A percentile compares a stretch with the other conserved stretches of the same genome.
These are phyloP conservation scores for Amanita exitialis DNA, from an alignment of 768 basidiomycete genomes.

Conservation along the genomic window DNA sequence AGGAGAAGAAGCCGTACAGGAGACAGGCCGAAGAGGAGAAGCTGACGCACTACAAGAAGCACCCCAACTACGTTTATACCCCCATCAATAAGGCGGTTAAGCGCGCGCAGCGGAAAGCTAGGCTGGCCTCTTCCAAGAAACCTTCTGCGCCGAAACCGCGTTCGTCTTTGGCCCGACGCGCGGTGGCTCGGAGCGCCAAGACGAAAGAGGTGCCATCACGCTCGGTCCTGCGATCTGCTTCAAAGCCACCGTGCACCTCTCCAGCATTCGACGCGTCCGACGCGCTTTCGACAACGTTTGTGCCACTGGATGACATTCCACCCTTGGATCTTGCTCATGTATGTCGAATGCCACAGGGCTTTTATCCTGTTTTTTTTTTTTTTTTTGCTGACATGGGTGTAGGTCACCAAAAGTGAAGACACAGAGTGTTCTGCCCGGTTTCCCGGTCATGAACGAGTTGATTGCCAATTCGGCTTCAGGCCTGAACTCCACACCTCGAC, in stretches of 20 bases:
- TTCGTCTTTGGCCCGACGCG: neutral
- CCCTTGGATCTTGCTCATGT: neutral
- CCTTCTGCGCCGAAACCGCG: neutral
- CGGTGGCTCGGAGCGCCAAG: neutral
- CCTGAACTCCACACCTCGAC: neutral
- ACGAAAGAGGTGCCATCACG: no score
- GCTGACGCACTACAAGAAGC: constrained; percentile 1
- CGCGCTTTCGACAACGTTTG: neutral
- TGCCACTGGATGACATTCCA: neutral
- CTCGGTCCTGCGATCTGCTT: neutral
- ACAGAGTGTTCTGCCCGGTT: neutral
- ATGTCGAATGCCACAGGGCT: neutral
- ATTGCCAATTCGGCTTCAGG: neutral
- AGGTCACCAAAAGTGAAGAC: neutral
- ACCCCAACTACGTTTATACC: constrained; percentile 4
- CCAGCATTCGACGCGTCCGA: neutral
- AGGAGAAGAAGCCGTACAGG: constrained; percentile 14
- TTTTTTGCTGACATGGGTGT: neutral
- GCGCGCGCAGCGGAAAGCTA: neutral
- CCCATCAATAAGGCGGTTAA: constrained; percentile 1
- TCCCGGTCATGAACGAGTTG: neutral
- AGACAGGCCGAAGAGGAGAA: constrained; percentile 6
- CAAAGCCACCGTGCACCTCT: neutral
- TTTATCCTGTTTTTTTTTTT: neutral
- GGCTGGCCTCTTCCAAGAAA: neutral